A percentile compares a stretch with the other conserved stretches of the same genome.
These are phyloP conservation scores for Jimgerdemannia lactiflua DNA, from an alignment of 192 early-diverging fungal genomes.

Conservation along the genomic window DNA sequence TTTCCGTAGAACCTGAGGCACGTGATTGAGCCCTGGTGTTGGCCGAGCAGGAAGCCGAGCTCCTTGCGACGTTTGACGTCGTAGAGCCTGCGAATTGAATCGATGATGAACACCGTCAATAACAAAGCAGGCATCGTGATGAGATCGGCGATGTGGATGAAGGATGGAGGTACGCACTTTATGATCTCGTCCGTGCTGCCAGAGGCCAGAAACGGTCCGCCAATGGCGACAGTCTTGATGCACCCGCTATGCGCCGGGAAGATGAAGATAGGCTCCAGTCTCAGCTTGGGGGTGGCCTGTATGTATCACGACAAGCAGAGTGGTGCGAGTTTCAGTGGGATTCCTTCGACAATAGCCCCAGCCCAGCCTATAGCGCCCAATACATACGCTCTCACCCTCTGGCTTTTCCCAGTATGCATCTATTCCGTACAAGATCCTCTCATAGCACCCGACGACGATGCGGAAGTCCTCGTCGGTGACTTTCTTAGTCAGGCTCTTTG, in stretches of 20 bases:
- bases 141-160: neutral
- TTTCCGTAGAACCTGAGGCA: conserved; percentile 77
- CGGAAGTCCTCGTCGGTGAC: conserved; percentile 47
- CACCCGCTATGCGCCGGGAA: conserved; percentile 94
- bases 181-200: conserved; percentile 97
- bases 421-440: conserved; percentile 94
- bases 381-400: conserved; percentile 14
- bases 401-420: conserved; percentile 57
- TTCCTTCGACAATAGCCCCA: no score
- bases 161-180: conserved; percentile 37
- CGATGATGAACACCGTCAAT: neutral
- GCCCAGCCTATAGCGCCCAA: neutral
- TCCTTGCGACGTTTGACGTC: conserved; percentile 86
- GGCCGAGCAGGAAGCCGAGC: conserved; percentile 79
- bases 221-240: conserved; percentile 84
- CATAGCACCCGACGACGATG: conserved; percentile 88
- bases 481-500: conserved; percentile 13
- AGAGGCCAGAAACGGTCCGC: conserved; percentile 82
- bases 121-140: neutral
- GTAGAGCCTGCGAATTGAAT: conserved; percentile 54
- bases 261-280: conserved; percentile 80
- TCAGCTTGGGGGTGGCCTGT: conserved; percentile 15
- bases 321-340: no score
- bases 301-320: no score
- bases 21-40: conserved; percentile 93